A percentile compares a stretch with the other conserved stretches of the same genome.
These are phyloP conservation scores for Panicum hallii DNA, from an alignment of 202 grass and related monocot species.

Conservation along the genomic window DNA sequence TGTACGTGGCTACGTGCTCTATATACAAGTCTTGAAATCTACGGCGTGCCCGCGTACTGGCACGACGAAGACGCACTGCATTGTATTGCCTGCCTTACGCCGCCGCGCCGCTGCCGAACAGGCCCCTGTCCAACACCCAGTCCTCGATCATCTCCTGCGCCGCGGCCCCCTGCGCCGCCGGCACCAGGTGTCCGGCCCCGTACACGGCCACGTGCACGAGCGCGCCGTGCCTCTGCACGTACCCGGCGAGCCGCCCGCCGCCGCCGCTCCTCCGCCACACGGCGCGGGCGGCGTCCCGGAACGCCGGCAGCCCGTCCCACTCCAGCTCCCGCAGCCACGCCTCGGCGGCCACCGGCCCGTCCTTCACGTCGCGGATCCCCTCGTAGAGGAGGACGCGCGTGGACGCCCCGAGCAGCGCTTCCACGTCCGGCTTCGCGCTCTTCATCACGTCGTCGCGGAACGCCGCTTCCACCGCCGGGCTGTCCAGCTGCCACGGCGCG, in stretches of 20 bases:
- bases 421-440: slow-evolving; percentile 57
- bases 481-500: slow-evolving; percentile 36
- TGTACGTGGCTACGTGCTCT: too few species aligned
- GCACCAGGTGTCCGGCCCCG: slow-evolving; percentile 68
- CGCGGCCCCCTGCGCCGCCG: slow-evolving; percentile 36
- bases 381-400: slow-evolving; percentile 63
- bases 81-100: background rate
- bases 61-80: too few species aligned
- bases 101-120: slow-evolving; percentile 30
- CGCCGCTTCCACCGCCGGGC: background rate
- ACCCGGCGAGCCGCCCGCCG: slow-evolving; percentile 30
- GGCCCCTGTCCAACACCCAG: slow-evolving; percentile 59
- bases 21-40: too few species aligned
- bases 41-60: too few species aligned
- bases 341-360: slow-evolving; percentile 50
- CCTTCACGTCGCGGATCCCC: slow-evolving; percentile 43
- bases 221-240: slow-evolving; percentile 38
- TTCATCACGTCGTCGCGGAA: slow-evolving; percentile 69
- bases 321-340: slow-evolving; percentile 53
- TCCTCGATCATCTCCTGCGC: slow-evolving; percentile 81
- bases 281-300: slow-evolving; percentile 38
- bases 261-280: slow-evolving; percentile 41
- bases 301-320: slow-evolving; percentile 46
- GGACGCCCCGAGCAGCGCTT: slow-evolving; percentile 47
- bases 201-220: slow-evolving; percentile 60